Conservation (phyloP, 345 rosid species). For the sweet orange (Citrus sinensis) region DVS_A1.0 CM039168.1:958501-959000, state of each 20-base stretch:
- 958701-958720: slow-evolving; percentile 20
- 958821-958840: not conserved
- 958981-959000: not conserved
- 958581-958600: slow-evolving; percentile 30
- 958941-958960: not conserved
- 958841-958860: slow-evolving; percentile 7
- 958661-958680: slow-evolving; percentile 34
- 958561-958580: slow-evolving; percentile 34
- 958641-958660: slow-evolving; percentile 24
- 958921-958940: not conserved
- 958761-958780: slow-evolving; percentile 16
- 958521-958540: slow-evolving; percentile 32
- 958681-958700: slow-evolving; percentile 18
- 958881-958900: not conserved
- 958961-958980: not conserved
- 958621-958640: slow-evolving; percentile 21
- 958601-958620: slow-evolving; percentile 34
- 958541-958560: slow-evolving; percentile 27
- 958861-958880: not conserved
- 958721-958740: slow-evolving; percentile 27
- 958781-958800: not conserved
- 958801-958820: not conserved
- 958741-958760: slow-evolving; percentile 33
- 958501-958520: slow-evolving; percentile 26
- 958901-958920: not conserved